These are phyloP conservation scores for Sporothrix globosa DNA, from an alignment of 2,329 filamentous ascomycete species.

Conservation along the genomic window DNA sequence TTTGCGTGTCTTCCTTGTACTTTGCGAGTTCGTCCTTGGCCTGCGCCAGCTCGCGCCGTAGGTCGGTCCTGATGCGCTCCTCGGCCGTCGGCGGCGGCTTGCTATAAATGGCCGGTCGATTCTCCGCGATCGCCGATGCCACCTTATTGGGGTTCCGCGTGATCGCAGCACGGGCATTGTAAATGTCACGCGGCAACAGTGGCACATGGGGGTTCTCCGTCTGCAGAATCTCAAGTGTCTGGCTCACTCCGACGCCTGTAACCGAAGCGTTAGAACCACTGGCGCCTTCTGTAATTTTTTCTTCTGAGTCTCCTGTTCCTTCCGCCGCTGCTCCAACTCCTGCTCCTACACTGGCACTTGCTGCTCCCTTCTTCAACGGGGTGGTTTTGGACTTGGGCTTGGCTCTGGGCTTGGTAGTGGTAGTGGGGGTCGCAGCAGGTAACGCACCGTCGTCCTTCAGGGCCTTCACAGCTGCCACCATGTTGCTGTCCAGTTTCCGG, in stretches of 20 bases:
- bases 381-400: slow-evolving; percentile 31
- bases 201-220: slow-evolving; percentile 66
- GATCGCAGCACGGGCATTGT: slow-evolving; percentile 68
- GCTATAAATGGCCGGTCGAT: slow-evolving; percentile 67
- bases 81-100: slow-evolving; percentile 66
- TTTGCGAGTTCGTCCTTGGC: slow-evolving; percentile 60
- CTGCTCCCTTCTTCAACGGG: slow-evolving; percentile 19
- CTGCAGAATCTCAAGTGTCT: slow-evolving; percentile 68
- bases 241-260: slow-evolving; percentile 64
- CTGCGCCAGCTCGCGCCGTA: slow-evolving; percentile 63
- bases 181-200: slow-evolving; percentile 66
- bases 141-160: slow-evolving; percentile 67
- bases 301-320: slow-evolving; percentile 1
- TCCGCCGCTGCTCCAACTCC: slow-evolving; percentile 20
- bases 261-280: slow-evolving; percentile 35
- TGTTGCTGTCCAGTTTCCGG: slow-evolving; percentile 67
- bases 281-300: slow-evolving; percentile 22
- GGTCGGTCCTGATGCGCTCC: slow-evolving; percentile 65
- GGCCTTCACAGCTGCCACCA: slow-evolving; percentile 68
- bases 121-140: slow-evolving; percentile 61
- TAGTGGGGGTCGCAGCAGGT: slow-evolving; percentile 30
- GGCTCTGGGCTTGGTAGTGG: slow-evolving; percentile 27
- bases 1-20: slow-evolving; percentile 58
- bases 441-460: slow-evolving; percentile 66
- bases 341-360: slow-evolving; percentile 14